Evolutionary conservation across 768 basidiomycete genomes (phyloP).

Genomic region (Mrakia blollopis): DNA sequence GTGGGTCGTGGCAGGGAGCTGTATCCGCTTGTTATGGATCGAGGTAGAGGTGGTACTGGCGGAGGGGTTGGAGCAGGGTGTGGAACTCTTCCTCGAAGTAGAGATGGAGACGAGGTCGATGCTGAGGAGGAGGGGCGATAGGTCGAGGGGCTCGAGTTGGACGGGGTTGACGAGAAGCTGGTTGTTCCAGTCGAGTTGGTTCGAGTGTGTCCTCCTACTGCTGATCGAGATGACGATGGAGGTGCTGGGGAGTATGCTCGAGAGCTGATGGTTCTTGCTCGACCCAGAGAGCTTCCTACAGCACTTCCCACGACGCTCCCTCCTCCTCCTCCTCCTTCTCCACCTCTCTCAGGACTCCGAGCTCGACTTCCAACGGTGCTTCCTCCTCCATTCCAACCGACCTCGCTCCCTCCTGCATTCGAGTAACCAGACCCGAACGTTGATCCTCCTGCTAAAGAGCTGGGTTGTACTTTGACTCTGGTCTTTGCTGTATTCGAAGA

Average conservation of each 20-base stretch:
- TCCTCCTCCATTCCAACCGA: conserved; percentile 11
- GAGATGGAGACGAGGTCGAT: not conserved
- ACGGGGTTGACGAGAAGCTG: not conserved
- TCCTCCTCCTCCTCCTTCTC: not conserved
- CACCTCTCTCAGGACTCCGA: too few relatives aligned
- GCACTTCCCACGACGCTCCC: not conserved
- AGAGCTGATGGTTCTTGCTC: not conserved
- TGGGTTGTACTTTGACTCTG: conserved; percentile 9
- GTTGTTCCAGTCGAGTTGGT: not conserved
- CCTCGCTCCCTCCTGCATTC: not conserved
- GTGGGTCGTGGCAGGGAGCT: not conserved
- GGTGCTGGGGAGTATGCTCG: conserved; percentile 1
- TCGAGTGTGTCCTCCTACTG: not conserved
- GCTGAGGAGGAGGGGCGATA: not conserved
- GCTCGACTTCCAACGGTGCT: conserved; percentile 5
- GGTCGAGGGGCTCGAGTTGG: not conserved
- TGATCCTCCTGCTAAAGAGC: not conserved
- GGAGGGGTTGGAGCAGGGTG: too few relatives aligned
- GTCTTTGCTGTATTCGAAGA: conserved; percentile 9
- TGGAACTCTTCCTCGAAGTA: not conserved
- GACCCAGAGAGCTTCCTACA: not conserved
- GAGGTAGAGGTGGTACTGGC: not conserved
- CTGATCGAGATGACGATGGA: not conserved
- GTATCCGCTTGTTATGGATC: conserved; percentile 2
- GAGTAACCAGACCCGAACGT: not conserved